phyloP scores from a whole-genome alignment of 371 early-diverging fungal genomes.

The Mortierella sp. region DNA sequence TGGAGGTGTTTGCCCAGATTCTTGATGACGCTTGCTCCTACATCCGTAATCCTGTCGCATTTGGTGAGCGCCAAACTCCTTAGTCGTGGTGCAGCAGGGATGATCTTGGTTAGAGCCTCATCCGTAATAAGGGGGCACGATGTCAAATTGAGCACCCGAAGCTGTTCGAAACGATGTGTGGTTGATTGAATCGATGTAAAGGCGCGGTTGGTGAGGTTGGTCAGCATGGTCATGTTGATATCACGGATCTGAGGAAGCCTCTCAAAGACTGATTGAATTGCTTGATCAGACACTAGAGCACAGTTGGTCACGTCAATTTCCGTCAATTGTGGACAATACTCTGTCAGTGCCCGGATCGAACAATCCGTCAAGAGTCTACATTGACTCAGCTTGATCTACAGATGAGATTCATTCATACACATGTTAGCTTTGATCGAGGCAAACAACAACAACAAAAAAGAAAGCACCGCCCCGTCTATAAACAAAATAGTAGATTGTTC shows the following conservation, averaged over 20 bases:
- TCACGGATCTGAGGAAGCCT: slow-evolving; percentile 62
- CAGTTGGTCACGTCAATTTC: slow-evolving; percentile 71
- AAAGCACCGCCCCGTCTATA: no score
- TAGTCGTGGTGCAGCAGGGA: slow-evolving; percentile 65
- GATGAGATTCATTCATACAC: neutral
- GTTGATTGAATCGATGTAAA: slow-evolving; percentile 54
- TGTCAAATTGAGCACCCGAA: slow-evolving; percentile 71
- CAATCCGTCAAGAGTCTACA: slow-evolving; percentile 62
- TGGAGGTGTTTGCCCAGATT: slow-evolving; percentile 67
- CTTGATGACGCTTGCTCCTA: slow-evolving; percentile 61
- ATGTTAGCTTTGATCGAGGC: neutral
- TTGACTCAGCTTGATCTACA: slow-evolving; percentile 71
- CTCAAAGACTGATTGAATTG: slow-evolving; percentile 60
- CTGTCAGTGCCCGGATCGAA: slow-evolving; percentile 62
- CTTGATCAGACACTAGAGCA: slow-evolving; percentile 58
- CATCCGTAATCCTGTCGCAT: slow-evolving; percentile 65
- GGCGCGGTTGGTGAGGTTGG: slow-evolving; percentile 59
- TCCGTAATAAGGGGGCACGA: slow-evolving; percentile 63
- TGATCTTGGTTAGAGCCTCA: slow-evolving; percentile 59
- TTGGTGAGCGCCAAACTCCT: slow-evolving; percentile 70
- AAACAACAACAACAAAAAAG: neutral
- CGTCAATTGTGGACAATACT: slow-evolving; percentile 62
- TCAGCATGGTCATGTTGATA: slow-evolving; percentile 58
- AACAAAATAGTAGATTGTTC: no score
- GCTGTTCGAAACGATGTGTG: slow-evolving; percentile 58